Evolutionary conservation across 2,329 filamentous ascomycete species (phyloP).

Genomic region (Fusarium musae): DNA sequence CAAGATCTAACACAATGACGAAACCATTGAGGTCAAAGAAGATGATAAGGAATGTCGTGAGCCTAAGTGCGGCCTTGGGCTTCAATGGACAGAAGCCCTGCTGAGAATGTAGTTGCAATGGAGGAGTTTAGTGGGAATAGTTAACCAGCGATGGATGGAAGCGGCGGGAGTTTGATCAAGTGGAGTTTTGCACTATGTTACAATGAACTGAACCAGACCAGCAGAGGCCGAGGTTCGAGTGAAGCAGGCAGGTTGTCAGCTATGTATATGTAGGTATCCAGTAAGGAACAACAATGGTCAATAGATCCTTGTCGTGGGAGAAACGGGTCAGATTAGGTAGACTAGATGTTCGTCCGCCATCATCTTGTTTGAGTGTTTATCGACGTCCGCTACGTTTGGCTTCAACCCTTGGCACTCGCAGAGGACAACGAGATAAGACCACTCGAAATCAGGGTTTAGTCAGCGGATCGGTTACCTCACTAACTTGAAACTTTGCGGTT

Average conservation of each 20-base stretch:
- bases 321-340: background rate
- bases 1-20: slow-evolving; percentile 21
- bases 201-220: slow-evolving; percentile 4
- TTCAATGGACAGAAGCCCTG: slow-evolving; percentile 17
- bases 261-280: background rate
- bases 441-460: background rate
- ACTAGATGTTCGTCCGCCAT: background rate
- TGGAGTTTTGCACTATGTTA: slow-evolving; percentile 26
- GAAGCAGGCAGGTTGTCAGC: background rate
- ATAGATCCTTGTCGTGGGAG: background rate
- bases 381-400: background rate
- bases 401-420: slow-evolving; percentile 1
- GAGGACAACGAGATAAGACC: background rate
- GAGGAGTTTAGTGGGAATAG: slow-evolving; percentile 15
- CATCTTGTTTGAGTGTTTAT: background rate
- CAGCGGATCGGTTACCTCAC: background rate
- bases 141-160: background rate
- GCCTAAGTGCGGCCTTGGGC: slow-evolving; percentile 13
- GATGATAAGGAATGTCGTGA: slow-evolving; percentile 15
- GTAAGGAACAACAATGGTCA: background rate
- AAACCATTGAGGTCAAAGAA: slow-evolving; percentile 30
- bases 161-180: slow-evolving; percentile 23
- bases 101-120: slow-evolving; percentile 17
- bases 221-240: slow-evolving; percentile 7
- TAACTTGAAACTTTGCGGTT: background rate